Percentiles rank a stretch among this genome's conserved stretches.
phyloP scores from a whole-genome alignment of 768 basidiomycete genomes.

The Mycena venus region DNA sequence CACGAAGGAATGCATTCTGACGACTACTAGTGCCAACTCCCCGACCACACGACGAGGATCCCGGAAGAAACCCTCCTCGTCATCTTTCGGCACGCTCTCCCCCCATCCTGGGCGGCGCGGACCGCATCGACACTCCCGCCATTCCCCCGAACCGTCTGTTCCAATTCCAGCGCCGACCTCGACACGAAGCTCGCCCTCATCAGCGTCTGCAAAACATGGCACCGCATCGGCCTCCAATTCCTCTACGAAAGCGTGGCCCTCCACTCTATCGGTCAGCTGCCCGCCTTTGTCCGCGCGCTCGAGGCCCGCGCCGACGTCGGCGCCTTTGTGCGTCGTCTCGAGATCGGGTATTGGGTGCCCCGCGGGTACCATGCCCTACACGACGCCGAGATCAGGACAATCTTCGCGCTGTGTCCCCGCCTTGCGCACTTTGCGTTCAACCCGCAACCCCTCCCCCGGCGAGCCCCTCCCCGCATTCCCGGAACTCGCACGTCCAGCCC shows the following conservation, averaged over 20 bases:
- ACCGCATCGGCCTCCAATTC: conserved; percentile 36
- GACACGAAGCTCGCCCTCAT: conserved; percentile 36
- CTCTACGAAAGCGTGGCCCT: conserved; percentile 44
- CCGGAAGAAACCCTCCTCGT: conserved; percentile 34
- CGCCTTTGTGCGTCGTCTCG: conserved; percentile 25
- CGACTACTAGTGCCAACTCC: too few species aligned
- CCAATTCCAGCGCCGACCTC: conserved; percentile 32
- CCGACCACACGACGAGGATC: neutral
- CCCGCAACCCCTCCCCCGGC: neutral
- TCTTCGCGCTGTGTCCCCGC: conserved; percentile 15
- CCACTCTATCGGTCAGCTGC: conserved; percentile 39
- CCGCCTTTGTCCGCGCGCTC: conserved; percentile 36
- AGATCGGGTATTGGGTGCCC: conserved; percentile 21
- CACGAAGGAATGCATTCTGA: neutral
- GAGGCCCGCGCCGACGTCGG: conserved; percentile 21
- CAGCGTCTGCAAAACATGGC: conserved; percentile 44
- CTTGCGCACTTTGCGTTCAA: conserved; percentile 11
- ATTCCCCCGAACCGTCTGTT: conserved; percentile 38
- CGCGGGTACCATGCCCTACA: conserved; percentile 24
- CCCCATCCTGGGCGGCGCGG: conserved; percentile 39
- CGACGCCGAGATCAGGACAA: neutral
- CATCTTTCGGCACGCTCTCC: conserved; percentile 41
- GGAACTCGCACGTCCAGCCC: neutral
- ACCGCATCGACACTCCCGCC: conserved; percentile 27
- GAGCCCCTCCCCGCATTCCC: neutral